These are phyloP conservation scores for Colletotrichum limetticola DNA, from an alignment of 2,329 filamentous ascomycete genomes.

Conservation along the genomic window DNA sequence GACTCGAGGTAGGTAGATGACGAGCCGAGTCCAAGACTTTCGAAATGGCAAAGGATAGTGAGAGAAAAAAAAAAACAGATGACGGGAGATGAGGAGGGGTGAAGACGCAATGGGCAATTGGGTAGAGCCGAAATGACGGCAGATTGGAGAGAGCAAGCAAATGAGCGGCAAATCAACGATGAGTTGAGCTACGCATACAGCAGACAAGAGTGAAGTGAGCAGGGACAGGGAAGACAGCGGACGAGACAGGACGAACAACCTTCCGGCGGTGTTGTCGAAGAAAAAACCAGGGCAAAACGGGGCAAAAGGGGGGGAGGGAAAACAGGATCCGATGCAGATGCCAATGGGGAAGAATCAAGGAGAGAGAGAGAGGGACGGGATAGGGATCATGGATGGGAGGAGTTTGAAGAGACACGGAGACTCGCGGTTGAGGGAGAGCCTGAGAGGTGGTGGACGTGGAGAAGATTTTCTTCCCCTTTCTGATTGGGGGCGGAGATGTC, in stretches of 20 bases:
- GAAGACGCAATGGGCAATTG: conserved; percentile 20
- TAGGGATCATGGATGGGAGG: background rate
- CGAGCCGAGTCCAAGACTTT: background rate
- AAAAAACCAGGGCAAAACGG: conserved; percentile 21
- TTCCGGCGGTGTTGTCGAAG: conserved; percentile 30
- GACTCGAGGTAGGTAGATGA: background rate
- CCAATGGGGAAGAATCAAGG: conserved; percentile 7
- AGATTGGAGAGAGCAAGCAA: conserved; percentile 30
- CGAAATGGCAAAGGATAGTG: too few species aligned
- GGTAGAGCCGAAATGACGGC: conserved; percentile 32
- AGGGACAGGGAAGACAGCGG: conserved; percentile 21
- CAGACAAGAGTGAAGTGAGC: background rate
- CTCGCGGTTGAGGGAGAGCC: background rate
- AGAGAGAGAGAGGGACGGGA: conserved; percentile 5
- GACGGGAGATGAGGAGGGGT: conserved; percentile 28
- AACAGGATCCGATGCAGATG: conserved; percentile 22
- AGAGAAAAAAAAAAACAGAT: background rate
- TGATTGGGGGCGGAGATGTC: conserved; percentile 26
- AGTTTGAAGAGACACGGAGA: background rate
- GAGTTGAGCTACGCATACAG: background rate
- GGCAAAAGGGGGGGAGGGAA: conserved; percentile 20
- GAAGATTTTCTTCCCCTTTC: background rate
- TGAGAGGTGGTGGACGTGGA: background rate
- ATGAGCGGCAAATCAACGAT: conserved; percentile 27
- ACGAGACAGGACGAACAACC: conserved; percentile 34